Percentiles rank a stretch among this genome's conserved stretches.
These are phyloP conservation scores for Kregervanrija pseudodelftensis DNA, from an alignment of 805 yeast species.

Conservation along the genomic window DNA sequence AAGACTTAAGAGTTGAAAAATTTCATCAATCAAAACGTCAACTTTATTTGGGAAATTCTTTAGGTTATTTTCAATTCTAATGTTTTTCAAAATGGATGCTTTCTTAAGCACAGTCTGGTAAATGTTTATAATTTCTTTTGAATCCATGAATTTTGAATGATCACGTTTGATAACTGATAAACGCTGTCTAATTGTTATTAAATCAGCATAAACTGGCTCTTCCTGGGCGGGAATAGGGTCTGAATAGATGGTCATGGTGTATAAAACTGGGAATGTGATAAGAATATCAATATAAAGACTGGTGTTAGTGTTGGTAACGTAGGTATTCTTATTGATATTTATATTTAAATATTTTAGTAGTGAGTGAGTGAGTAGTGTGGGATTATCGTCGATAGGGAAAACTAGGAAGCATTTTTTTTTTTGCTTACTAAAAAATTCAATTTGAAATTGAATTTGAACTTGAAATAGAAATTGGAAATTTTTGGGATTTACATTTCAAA, in stretches of 20 bases:
- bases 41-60: constrained; percentile 39
- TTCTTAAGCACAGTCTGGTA: constrained; percentile 52
- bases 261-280: not conserved
- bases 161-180: constrained; percentile 52
- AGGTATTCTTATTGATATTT: not conserved
- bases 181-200: constrained; percentile 35
- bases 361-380: too few relatives aligned
- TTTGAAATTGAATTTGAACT: too few relatives aligned
- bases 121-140: constrained; percentile 55
- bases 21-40: constrained; percentile 77
- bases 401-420: too few relatives aligned
- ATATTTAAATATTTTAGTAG: too few relatives aligned
- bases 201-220: constrained; percentile 29
- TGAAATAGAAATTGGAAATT: too few relatives aligned
- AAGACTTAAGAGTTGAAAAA: constrained; percentile 78
- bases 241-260: constrained; percentile 16
- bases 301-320: not conserved
- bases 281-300: not conserved
- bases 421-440: too few relatives aligned
- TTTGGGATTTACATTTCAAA: too few relatives aligned
- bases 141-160: constrained; percentile 55
- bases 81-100: constrained; percentile 44
- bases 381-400: too few relatives aligned
- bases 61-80: constrained; percentile 30
- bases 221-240: constrained; percentile 28